These are phyloP conservation scores for Neurospora terricola DNA, from an alignment of 495 filamentous ascomycete species.

Conservation along the genomic window DNA sequence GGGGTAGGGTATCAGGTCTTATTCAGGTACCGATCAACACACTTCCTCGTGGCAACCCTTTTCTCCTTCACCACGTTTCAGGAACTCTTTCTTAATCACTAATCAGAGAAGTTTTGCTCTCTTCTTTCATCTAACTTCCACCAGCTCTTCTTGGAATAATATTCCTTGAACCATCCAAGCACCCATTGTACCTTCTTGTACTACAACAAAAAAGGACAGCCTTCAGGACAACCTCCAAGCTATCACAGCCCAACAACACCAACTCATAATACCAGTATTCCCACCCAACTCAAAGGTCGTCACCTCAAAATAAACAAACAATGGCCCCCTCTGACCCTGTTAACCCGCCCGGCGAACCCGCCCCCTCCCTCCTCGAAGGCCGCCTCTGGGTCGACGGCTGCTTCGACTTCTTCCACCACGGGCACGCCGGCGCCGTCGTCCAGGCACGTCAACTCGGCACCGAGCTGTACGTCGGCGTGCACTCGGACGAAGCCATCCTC, in stretches of 20 bases:
- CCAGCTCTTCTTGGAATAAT: no score
- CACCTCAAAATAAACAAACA: no score
- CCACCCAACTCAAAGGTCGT: no score
- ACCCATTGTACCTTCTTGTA: no score
- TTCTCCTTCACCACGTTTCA: neutral
- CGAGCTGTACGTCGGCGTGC: constrained; percentile 82
- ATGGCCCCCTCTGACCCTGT: constrained; percentile 14
- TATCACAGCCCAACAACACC: no score
- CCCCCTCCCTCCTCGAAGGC: constrained; percentile 47
- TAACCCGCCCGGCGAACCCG: constrained; percentile 21
- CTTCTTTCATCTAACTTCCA: no score
- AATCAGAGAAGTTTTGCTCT: neutral
- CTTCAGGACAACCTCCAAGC: no score
- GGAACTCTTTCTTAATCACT: neutral
- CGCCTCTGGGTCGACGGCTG: constrained; percentile 97
- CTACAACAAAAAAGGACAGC: no score
- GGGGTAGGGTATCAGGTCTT: neutral
- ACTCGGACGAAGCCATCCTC: constrained; percentile 89
- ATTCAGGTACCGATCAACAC: neutral
- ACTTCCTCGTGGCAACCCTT: neutral
- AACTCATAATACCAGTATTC: no score
- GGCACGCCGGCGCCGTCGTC: constrained; percentile 93
- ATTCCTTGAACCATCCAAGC: no score
- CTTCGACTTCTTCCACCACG: constrained; percentile 98
- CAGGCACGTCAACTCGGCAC: constrained; percentile 65